phyloP scores from a whole-genome alignment of 139 green algal species.

The Coelastrella sp. region DNA sequence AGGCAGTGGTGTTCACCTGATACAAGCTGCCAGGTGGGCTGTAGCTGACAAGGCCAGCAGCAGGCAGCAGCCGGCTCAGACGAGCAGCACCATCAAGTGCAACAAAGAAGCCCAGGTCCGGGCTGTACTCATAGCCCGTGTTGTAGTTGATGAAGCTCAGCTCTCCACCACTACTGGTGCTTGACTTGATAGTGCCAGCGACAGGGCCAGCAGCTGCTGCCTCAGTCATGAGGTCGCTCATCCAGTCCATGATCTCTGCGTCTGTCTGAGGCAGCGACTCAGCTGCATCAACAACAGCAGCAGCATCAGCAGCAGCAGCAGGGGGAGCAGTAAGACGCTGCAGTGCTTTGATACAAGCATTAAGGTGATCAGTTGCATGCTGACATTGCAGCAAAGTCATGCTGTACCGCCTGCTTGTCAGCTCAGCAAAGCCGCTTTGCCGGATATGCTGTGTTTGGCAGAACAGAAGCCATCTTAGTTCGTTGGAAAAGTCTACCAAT shows the following conservation, averaged over 20 bases:
- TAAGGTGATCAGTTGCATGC: too few relatives aligned
- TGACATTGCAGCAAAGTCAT: too few relatives aligned
- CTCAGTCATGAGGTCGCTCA: conserved; percentile 48
- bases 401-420: too few relatives aligned
- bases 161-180: not conserved
- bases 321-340: too few relatives aligned
- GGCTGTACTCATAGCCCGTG: conserved; percentile 56
- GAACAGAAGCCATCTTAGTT: too few relatives aligned
- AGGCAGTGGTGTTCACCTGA: conserved; percentile 43
- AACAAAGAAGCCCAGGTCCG: conserved; percentile 71
- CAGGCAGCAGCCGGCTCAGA: conserved; percentile 60
- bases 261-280: conserved; percentile 60
- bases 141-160: conserved; percentile 61
- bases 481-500: too few relatives aligned
- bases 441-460: too few relatives aligned
- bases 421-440: too few relatives aligned
- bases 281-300: not conserved
- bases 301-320: not conserved
- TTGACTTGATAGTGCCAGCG: not conserved
- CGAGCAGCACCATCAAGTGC: conserved; percentile 65
- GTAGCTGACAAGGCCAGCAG: conserved; percentile 64
- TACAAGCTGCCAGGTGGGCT: conserved; percentile 71
- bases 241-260: conserved; percentile 66
- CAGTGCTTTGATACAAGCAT: too few relatives aligned
- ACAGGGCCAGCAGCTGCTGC: conserved; percentile 2